A percentile compares a stretch with the other conserved stretches of the same genome.
phyloP scores from a whole-genome alignment of 1,284 basidiomycete genomes.

The Papiliotrema nemorosa region DNA sequence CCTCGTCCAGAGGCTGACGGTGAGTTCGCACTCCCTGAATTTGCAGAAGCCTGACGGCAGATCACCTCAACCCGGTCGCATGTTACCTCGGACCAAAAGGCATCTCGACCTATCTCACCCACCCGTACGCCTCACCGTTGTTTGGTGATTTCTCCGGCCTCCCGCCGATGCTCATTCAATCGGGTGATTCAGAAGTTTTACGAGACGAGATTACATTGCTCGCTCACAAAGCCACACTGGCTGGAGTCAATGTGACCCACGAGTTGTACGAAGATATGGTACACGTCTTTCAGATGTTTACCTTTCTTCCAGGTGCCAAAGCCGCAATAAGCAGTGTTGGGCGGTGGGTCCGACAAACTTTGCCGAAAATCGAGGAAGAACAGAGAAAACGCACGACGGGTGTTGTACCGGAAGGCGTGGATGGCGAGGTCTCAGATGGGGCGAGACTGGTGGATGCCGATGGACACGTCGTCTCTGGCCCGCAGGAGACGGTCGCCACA shows the following conservation, averaged over 20 bases:
- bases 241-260: constrained; percentile 83
- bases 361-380: constrained; percentile 55
- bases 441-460: constrained; percentile 13
- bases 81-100: constrained; percentile 83
- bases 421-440: constrained; percentile 15
- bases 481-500: not conserved
- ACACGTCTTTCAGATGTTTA: constrained; percentile 86
- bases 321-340: constrained; percentile 61
- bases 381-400: constrained; percentile 1
- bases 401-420: constrained; percentile 9
- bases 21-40: constrained; percentile 13
- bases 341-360: constrained; percentile 68
- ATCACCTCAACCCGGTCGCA: constrained; percentile 88
- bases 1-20: constrained; percentile 64
- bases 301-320: constrained; percentile 69
- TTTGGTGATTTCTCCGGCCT: constrained; percentile 85
- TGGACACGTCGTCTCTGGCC: constrained; percentile 10
- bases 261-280: constrained; percentile 92
- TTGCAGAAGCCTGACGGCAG: constrained; percentile 43
- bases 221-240: constrained; percentile 85
- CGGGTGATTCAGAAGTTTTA: constrained; percentile 89
- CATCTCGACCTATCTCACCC: constrained; percentile 78
- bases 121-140: constrained; percentile 94
- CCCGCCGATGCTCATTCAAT: constrained; percentile 88
- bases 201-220: constrained; percentile 89